Evolutionary conservation across 2,329 filamentous ascomycete species (phyloP), one percentile per base, ranked within the genome.

Genomic region (Ophiostoma tasmaniense): DNA sequence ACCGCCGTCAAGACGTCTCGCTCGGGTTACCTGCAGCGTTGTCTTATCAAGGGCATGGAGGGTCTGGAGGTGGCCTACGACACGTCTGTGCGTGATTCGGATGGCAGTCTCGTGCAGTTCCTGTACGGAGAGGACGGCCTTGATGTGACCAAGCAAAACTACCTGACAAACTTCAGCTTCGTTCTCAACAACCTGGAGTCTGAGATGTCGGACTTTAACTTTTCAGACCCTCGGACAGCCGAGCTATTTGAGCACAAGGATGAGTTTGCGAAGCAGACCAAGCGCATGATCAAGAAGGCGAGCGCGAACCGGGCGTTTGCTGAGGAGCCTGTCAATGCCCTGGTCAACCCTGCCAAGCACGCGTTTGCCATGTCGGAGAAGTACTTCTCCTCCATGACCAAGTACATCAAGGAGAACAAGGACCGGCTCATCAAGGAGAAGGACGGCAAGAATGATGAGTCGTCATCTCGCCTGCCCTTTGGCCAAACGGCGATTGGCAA

Each of bases 31-130:
- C 83, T 99, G 67, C 95, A 99, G 78, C 86, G 96, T 76, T 99
- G 95, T 84, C 85, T 99, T 72, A 96, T 99, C 81, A 99, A 99
- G 81, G 95, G 95, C 71, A 96, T 99, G 90, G 95, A 99, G 79
- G 95, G 95, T 3, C 83, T 98, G 61, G 90, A 89, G 74, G 93
- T 96, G 1, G 89, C 93, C 71, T 98, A 99, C 77, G 95, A 99
- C 76, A 93, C 90, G 10, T 96, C 93, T 1, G 95, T 99, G 20
- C 88, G 95, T 72, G 94, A 99, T 75, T 89, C 94, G 0, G 96
- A 99, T 77, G 96, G 96, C 30, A 92, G 90, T 2, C 85, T 99
- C 75, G 85, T 99, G 2, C 95, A 99, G 76, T 98, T 99, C 79
- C 79, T 99, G 39, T 99, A 98, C 76, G 95, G 95, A 71, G 95